These are phyloP conservation scores for Margaritispora aquatica DNA, from an alignment of 495 filamentous ascomycete genomes.

Conservation along the genomic window DNA sequence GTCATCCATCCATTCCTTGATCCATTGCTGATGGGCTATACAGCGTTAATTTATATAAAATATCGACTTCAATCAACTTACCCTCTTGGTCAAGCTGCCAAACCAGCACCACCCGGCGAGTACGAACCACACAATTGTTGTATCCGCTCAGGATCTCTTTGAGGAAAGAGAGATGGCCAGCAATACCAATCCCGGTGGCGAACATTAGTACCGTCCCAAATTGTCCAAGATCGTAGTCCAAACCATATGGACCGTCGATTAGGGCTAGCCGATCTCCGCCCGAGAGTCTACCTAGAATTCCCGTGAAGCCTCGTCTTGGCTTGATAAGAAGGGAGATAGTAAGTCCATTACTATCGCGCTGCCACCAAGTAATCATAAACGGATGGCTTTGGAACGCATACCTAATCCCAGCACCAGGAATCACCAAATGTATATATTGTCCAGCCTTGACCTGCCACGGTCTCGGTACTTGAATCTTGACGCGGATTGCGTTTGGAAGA, in stretches of 20 bases:
- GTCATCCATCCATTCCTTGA: constrained; percentile 23
- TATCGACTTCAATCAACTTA: constrained; percentile 19
- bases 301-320: constrained; percentile 29
- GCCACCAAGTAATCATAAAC: constrained; percentile 33
- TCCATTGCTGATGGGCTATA: constrained; percentile 17
- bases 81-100: constrained; percentile 28
- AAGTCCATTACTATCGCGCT: constrained; percentile 19
- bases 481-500: neutral
- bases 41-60: neutral
- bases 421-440: constrained; percentile 26
- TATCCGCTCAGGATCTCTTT: constrained; percentile 30
- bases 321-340: constrained; percentile 26
- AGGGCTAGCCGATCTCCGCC: constrained; percentile 21
- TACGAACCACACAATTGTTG: constrained; percentile 25
- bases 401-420: constrained; percentile 23
- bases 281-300: constrained; percentile 17
- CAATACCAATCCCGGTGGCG: constrained; percentile 33
- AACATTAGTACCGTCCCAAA: constrained; percentile 31
- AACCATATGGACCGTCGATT: constrained; percentile 33
- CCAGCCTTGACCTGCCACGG: constrained; percentile 27
- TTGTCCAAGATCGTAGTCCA: constrained; percentile 25
- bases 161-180: constrained; percentile 32
- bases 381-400: constrained; percentile 27
- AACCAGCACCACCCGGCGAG: constrained; percentile 26
- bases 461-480: constrained; percentile 14